Evolutionary conservation across 2,329 filamentous ascomycete genomes (phyloP), one percentile per base, ranked within the genome.

Genomic region (Myriosclerotinia curreyana): DNA sequence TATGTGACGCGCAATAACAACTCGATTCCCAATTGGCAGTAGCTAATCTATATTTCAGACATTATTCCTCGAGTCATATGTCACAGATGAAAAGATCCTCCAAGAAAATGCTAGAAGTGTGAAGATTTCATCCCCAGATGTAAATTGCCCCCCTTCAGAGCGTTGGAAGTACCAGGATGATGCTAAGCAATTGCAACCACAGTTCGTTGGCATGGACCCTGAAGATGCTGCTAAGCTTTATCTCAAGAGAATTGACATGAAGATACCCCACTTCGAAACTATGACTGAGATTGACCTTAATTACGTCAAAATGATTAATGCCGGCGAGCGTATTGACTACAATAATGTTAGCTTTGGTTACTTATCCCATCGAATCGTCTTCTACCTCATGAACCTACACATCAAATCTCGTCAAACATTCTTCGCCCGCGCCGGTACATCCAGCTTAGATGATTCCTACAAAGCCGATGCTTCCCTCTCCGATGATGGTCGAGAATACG

Each of bases 251-350:
- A 98, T 99, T 74, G 88, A 92, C 68, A 88, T 91, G 71, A 91
- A 95, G 70, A 99, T 99, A 66, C 95, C 95, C 25, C 88, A 94
- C 65, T 99, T 96, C 71, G 93, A 99, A 78, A 96, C 92, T 1
- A 98, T 99, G 92, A 85, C 93, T 72, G 95, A 99, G 76, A 83
- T 84, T 38, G 93, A 98, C 69, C 83, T 99, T 68, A 96, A 98
- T 75, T 99, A 94, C 78, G 94, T 99, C 79, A 97, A 96, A 80
- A 97, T 99, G 94, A 96, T 98, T 75, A 99, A 99, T 71, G 95
- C 95, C 9, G 95, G 95, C 52, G 87, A 94, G 74, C 87, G 92
- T 70, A 89, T 99, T 74, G 89, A 94, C 71, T 94, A 98, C 77
- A 99, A 99, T 79, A 97, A 98, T 70, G 91, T 95, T 75, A 93